Base-by-base conservation (phyloP, 208 protist genomes). In the Leishmania mexicana region DNA sequence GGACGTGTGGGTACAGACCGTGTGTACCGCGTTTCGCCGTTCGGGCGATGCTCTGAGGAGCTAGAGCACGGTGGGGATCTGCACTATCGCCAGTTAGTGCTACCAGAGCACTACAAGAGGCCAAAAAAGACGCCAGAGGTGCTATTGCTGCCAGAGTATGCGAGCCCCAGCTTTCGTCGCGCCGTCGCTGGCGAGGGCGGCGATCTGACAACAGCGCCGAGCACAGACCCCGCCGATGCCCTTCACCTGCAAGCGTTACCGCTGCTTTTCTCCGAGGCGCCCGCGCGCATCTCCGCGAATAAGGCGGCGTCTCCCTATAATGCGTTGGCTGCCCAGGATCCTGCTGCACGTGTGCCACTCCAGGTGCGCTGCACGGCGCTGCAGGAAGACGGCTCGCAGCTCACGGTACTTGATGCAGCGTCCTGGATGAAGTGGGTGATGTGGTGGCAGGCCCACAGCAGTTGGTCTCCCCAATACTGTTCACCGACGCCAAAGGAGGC, bases 21-120 rank as follows among this genome's bases (percentile, higher is more conserved):
- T 51, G 75, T 90, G 10, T 93, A 92, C 71, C 92, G 89, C 53
- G 91, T 97, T 24, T 97, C 94, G 2, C 91, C 94, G 17, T 91
- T 93, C 74, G 94, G 94, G 51, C 87, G 90, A 2, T 94, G 91
- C 78, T 88, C 83, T 1, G 86, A 86, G 19, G 85, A 92, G 67
- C 1, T 76, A 15, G 90, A 86, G 10, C 51, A 83, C 3, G 83
- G 90, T 60, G 75, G 57, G 3, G 31, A 70, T 1, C 70, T 83
- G 31, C 53, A 49, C 11, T 45, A 47, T n/a, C 87, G 82, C 77
- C 72, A 81, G 76, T 67, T 83, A 19, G 75, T 88, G 35, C 67
- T 88, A 31, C 80, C 84, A 31, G 72, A 85, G 38, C 67, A 51
- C 31, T 83, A 87, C 35, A 86, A 88, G 70, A 79, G 77, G 0